Conservation (phyloP, 1,284 basidiomycete genomes). For the Cryptococcus wingfieldii region DNA sequence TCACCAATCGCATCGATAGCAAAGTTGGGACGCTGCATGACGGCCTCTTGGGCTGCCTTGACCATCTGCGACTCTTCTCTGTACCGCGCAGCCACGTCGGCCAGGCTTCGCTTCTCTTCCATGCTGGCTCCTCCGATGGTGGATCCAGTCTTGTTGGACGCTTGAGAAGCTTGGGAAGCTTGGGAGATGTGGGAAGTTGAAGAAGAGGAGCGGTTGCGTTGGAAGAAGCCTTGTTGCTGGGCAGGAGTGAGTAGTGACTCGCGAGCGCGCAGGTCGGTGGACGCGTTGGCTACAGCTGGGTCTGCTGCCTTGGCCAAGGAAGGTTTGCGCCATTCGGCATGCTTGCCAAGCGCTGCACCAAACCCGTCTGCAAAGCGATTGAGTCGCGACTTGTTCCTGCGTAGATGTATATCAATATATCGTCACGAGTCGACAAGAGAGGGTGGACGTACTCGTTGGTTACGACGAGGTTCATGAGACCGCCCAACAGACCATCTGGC, state of each 20-base stretch:
- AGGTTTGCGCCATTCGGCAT: conserved; percentile 58
- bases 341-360: conserved; percentile 85
- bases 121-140: conserved; percentile 43
- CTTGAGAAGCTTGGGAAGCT: conserved; percentile 47
- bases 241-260: conserved; percentile 67
- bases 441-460: conserved; percentile 59
- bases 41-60: conserved; percentile 70
- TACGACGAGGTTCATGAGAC: conserved; percentile 80
- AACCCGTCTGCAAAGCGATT: conserved; percentile 76
- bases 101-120: conserved; percentile 26
- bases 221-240: conserved; percentile 29
- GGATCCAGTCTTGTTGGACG: conserved; percentile 42
- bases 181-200: conserved; percentile 53
- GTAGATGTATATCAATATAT: background rate
- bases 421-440: background rate
- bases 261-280: conserved; percentile 70
- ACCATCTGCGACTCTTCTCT: conserved; percentile 56
- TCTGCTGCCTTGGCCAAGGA: conserved; percentile 78
- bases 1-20: conserved; percentile 88
- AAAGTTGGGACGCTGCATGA: conserved; percentile 85
- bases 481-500: conserved; percentile 65
- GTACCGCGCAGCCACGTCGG: conserved; percentile 24
- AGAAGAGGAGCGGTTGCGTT: conserved; percentile 26
- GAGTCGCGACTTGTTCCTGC: conserved; percentile 44
- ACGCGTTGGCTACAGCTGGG: conserved; percentile 52